phyloP scores from a whole-genome alignment of 1,139 yeast genomes.

The Lodderomyces metapsilosis region DNA sequence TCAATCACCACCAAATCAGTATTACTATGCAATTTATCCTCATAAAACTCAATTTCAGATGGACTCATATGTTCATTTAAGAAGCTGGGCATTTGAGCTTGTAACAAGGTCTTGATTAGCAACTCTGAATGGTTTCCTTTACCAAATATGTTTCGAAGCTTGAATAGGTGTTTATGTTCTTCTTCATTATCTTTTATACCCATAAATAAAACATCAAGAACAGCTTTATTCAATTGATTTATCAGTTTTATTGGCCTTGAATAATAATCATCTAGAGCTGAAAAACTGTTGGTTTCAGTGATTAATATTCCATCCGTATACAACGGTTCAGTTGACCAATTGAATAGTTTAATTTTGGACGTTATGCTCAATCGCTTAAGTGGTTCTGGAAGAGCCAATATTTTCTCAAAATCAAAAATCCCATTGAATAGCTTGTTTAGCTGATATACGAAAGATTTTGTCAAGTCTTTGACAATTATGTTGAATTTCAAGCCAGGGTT shows the following conservation, averaged over 20 bases:
- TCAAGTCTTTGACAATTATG: constrained; percentile 32
- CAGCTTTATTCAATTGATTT: constrained; percentile 24
- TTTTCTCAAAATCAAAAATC: constrained; percentile 20
- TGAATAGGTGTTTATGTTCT: constrained; percentile 19
- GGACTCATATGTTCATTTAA: constrained; percentile 28
- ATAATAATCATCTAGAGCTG: constrained; percentile 30
- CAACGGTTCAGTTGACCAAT: constrained; percentile 36
- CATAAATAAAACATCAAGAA: constrained; percentile 26
- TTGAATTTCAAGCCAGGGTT: constrained; percentile 15
- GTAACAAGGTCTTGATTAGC: constrained; percentile 25
- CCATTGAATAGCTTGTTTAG: constrained; percentile 25
- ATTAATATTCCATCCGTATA: constrained; percentile 26
- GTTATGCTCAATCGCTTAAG: constrained; percentile 17
- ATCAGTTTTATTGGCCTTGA: constrained; percentile 35
- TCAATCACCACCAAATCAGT: constrained; percentile 74
- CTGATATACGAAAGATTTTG: constrained; percentile 27
- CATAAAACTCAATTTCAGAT: constrained; percentile 39
- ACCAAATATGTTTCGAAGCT: constrained; percentile 37
- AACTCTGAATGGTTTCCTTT: constrained; percentile 41
- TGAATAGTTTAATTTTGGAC: constrained; percentile 24
- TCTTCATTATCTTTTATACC: constrained; percentile 12
- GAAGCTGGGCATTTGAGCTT: constrained; percentile 29
- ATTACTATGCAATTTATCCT: constrained; percentile 37
- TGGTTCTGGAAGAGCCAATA: constrained; percentile 11
- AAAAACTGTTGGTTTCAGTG: constrained; percentile 17